A percentile compares a stretch with the other conserved stretches of the same genome.
Evolutionary conservation across 768 basidiomycete species (phyloP).

Genomic region (Rhodotorula babjevae): DNA sequence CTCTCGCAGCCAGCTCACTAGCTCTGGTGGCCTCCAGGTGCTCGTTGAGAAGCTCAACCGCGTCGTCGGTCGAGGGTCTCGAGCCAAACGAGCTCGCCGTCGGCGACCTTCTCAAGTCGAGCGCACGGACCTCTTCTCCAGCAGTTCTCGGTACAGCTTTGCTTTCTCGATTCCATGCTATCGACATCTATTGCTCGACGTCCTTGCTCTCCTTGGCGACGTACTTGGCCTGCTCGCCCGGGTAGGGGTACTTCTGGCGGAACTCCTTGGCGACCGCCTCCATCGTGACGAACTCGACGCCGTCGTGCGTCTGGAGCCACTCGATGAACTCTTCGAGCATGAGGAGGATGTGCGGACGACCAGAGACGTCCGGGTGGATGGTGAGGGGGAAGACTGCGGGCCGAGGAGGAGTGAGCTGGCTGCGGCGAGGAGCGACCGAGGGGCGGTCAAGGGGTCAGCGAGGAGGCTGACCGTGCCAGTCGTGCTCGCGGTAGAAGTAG

Average conservation of each 20-base stretch:
- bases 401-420: background rate
- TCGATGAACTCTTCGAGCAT: slow-evolving; percentile 76
- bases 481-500: slow-evolving; percentile 54
- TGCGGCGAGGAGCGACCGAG: slow-evolving; percentile 7
- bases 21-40: no score
- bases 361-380: slow-evolving; percentile 72
- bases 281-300: slow-evolving; percentile 67
- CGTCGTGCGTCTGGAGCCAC: slow-evolving; percentile 61
- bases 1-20: no score
- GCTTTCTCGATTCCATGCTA: no score
- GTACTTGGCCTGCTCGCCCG: background rate
- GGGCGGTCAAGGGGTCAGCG: no score
- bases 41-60: no score
- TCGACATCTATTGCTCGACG: no score
- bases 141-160: no score
- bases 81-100: no score
- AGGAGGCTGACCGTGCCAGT: slow-evolving; percentile 6
- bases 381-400: slow-evolving; percentile 36
- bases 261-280: slow-evolving; percentile 43
- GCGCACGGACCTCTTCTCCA: no score
- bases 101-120: no score
- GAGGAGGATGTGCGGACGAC: slow-evolving; percentile 65
- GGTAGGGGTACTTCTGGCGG: slow-evolving; percentile 7
- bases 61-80: no score
- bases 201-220: no score